phyloP scores from a whole-genome alignment of 495 filamentous ascomycete genomes.

The Trichoderma gamsii region DNA sequence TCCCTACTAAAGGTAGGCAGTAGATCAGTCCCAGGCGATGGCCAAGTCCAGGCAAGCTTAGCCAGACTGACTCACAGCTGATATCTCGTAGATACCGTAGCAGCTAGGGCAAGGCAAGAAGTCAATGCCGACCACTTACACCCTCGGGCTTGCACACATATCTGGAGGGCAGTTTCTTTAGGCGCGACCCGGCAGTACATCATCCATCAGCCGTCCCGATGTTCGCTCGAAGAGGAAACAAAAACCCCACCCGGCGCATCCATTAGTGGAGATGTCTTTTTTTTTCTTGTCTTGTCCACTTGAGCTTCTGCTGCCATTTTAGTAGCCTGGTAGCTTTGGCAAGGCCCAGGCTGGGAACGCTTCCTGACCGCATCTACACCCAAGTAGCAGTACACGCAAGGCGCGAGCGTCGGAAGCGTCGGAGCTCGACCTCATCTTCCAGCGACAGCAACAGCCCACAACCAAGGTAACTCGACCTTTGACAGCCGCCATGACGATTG shows the following conservation, averaged over 20 bases:
- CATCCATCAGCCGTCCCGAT: constrained; percentile 11
- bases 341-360: constrained; percentile 1
- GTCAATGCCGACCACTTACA: not conserved
- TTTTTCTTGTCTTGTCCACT: not conserved
- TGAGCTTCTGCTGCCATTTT: not conserved
- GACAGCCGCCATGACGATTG: constrained; percentile 5
- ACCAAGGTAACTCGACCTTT: not conserved
- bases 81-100: not conserved
- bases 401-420: constrained; percentile 5
- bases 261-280: not conserved
- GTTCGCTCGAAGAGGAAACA: not conserved
- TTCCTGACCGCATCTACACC: not conserved
- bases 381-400: not conserved
- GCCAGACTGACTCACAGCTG: not conserved
- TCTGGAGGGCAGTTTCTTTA: not conserved
- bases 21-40: too few species aligned
- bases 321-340: constrained; percentile 2
- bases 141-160: not conserved
- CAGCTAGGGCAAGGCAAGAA: too few species aligned
- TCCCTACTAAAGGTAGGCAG: too few species aligned
- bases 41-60: too few species aligned
- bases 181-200: not conserved
- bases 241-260: not conserved
- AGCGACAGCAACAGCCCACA: not conserved
- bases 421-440: constrained; percentile 10